A percentile compares a stretch with the other conserved stretches of the same genome.
phyloP scores from a whole-genome alignment of 1,284 basidiomycete genomes.

The Trametes hirsuta region DNA sequence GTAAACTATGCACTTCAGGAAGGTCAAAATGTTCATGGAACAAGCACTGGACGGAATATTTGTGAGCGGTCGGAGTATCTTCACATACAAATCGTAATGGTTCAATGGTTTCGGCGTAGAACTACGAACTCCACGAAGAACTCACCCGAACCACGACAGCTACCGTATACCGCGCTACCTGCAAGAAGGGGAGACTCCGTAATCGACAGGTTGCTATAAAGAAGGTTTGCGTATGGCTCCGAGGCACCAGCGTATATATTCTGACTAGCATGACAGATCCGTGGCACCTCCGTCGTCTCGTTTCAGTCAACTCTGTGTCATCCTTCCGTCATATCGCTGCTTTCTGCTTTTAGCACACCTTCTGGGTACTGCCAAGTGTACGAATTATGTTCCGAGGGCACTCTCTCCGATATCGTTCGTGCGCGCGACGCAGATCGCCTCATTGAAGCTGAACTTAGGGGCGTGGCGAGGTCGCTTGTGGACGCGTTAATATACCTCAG shows the following conservation, averaged over 20 bases:
- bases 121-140: neutral
- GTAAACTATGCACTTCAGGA: too few relatives aligned
- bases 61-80: too few relatives aligned
- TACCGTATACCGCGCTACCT: constrained; percentile 1
- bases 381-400: constrained; percentile 49
- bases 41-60: too few relatives aligned
- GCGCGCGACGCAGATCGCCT: constrained; percentile 30
- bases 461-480: constrained; percentile 42
- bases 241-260: neutral
- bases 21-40: too few relatives aligned
- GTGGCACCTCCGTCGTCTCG: constrained; percentile 19
- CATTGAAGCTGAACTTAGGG: constrained; percentile 41
- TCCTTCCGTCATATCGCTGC: constrained; percentile 51
- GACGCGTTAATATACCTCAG: constrained; percentile 49
- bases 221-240: neutral
- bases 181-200: neutral
- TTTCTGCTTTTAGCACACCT: constrained; percentile 44
- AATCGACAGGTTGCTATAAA: neutral
- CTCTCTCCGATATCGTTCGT: constrained; percentile 37
- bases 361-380: constrained; percentile 43
- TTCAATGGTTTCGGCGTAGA: neutral
- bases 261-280: neutral
- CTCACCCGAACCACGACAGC: neutral
- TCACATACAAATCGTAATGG: too few relatives aligned
- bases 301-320: constrained; percentile 51